Evolutionary conservation across 768 basidiomycete species (phyloP).

Genomic region (Trametes elegans): DNA sequence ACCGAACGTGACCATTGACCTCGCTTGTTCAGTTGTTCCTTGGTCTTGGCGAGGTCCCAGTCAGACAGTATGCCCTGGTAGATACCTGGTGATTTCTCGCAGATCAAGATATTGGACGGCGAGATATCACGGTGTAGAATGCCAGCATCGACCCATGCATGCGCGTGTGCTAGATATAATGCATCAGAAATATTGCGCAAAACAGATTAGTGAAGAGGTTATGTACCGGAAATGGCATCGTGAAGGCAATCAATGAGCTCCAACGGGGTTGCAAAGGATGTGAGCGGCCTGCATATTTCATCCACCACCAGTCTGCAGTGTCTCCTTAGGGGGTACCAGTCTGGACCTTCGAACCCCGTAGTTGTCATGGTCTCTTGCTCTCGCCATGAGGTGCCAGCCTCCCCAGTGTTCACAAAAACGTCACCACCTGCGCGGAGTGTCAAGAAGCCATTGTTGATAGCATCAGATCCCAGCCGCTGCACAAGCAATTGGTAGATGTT

Average conservation of each 20-base stretch:
- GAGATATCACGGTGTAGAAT: constrained; percentile 6
- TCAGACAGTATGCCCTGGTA: not conserved
- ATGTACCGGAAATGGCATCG: not conserved
- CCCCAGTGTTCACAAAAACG: not conserved
- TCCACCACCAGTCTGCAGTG: too few relatives aligned
- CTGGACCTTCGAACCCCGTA: too few relatives aligned
- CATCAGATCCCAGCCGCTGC: not conserved
- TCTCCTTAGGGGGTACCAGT: too few relatives aligned
- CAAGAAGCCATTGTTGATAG: not conserved
- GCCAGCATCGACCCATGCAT: not conserved
- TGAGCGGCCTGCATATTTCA: too few relatives aligned
- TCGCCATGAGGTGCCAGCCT: too few relatives aligned
- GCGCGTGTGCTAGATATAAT: not conserved
- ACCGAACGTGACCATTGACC: not conserved
- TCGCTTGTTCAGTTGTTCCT: not conserved
- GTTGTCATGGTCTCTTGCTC: too few relatives aligned
- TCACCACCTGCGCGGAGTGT: not conserved
- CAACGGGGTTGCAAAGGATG: too few relatives aligned
- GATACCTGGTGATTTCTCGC: not conserved
- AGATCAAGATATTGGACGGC: constrained; percentile 8
- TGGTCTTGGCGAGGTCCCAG: not conserved
- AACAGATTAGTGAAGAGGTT: not conserved
- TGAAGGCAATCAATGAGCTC: too few relatives aligned
- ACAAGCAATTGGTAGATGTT: not conserved
- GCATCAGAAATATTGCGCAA: not conserved